phyloP scores from a whole-genome alignment of 495 filamentous ascomycete genomes.

The Penicillium cinerascens region DNA sequence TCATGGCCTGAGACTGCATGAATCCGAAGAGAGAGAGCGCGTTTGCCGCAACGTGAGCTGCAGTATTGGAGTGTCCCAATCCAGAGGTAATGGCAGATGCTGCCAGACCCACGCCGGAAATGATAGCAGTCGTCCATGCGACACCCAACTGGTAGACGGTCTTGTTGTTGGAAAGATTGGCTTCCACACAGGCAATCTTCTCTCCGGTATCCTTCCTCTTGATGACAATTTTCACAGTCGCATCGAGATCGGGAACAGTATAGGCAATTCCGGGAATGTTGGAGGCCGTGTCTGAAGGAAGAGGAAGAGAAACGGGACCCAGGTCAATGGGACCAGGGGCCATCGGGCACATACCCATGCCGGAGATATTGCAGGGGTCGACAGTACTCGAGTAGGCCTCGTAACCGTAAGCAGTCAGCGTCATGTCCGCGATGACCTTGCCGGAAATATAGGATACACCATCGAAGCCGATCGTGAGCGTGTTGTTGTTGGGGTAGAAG shows the following conservation, averaged over 20 bases:
- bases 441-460: slow-evolving; percentile 83
- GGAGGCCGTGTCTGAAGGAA: slow-evolving; percentile 53
- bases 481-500: slow-evolving; percentile 73
- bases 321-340: slow-evolving; percentile 76
- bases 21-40: slow-evolving; percentile 90
- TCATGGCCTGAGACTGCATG: slow-evolving; percentile 95
- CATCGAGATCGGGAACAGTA: slow-evolving; percentile 89
- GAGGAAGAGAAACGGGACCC: slow-evolving; percentile 57
- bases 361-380: slow-evolving; percentile 68
- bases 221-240: slow-evolving; percentile 76
- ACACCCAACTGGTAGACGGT: slow-evolving; percentile 88
- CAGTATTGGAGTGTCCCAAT: slow-evolving; percentile 90
- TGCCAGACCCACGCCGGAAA: slow-evolving; percentile 77
- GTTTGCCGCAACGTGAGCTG: slow-evolving; percentile 91
- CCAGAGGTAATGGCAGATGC: slow-evolving; percentile 80
- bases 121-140: slow-evolving; percentile 83
- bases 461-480: slow-evolving; percentile 69
- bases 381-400: slow-evolving; percentile 58
- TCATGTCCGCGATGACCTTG: slow-evolving; percentile 74
- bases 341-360: slow-evolving; percentile 91
- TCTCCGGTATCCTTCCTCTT: slow-evolving; percentile 57
- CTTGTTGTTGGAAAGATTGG: slow-evolving; percentile 85
- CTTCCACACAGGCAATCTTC: slow-evolving; percentile 83
- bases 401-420: slow-evolving; percentile 80
- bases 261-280: slow-evolving; percentile 82